A percentile compares a stretch with the other conserved stretches of the same genome.
phyloP scores from a whole-genome alignment of 257 asterid species.

The Parsonsia alboflavescens region DNA sequence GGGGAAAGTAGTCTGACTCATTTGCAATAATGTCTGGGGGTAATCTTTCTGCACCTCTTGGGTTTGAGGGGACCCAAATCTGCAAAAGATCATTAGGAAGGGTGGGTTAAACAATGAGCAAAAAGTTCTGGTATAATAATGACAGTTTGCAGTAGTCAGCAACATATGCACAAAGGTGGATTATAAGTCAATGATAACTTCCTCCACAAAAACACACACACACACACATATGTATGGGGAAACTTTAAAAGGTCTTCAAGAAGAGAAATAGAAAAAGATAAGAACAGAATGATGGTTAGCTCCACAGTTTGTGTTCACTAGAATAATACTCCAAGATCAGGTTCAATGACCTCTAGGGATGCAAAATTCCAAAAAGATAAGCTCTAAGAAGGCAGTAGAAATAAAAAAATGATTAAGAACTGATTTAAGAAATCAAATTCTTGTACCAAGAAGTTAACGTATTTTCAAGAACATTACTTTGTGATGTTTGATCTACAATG shows the following conservation, averaged over 20 bases:
- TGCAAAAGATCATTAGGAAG: conserved; percentile 23
- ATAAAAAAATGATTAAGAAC: neutral
- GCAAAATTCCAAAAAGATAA: neutral
- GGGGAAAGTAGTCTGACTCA: conserved; percentile 59
- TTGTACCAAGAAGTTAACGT: neutral
- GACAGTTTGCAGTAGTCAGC: neutral
- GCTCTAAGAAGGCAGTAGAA: neutral
- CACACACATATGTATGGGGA: neutral
- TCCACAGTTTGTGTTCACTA: too few relatives aligned
- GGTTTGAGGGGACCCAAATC: conserved; percentile 79
- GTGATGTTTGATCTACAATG: neutral
- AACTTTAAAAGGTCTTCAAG: neutral
- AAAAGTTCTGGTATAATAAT: neutral
- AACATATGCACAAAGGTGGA: neutral
- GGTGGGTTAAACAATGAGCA: neutral
- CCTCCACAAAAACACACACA: too few relatives aligned
- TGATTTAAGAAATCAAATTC: neutral
- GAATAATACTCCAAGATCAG: too few relatives aligned
- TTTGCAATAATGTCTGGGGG: conserved; percentile 62
- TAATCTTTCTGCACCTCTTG: conserved; percentile 78
- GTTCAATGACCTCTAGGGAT: neutral
- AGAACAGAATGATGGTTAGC: neutral
- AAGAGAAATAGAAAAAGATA: neutral
- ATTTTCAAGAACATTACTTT: neutral
- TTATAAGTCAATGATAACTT: neutral